Base-by-base conservation (phyloP, 768 basidiomycete genomes). In the Kwoniella heveanensis region DNA sequence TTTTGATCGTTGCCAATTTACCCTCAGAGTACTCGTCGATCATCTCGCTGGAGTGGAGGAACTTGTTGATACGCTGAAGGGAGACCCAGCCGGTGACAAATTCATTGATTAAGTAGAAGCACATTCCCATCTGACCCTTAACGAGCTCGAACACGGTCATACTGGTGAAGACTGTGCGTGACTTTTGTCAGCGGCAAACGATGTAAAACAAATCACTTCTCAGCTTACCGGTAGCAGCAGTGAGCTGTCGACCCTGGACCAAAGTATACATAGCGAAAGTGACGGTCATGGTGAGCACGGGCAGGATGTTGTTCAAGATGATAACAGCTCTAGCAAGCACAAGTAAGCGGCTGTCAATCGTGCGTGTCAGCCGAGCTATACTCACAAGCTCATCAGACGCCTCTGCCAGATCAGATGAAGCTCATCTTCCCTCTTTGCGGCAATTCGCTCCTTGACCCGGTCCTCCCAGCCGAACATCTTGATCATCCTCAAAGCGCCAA, bases 91-190 rank as follows among this genome's bases (percentile, higher is more conserved):
- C 86, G 44, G 75, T 73, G 47, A 79, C 75, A 24, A 69, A 61
- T 13, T 60, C 60, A 51, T 74, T 75, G 39, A 58, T 48, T 10
- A 73, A 60, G 64, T 71, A 73, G 65, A 71, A 76, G 36, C 66
- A 69, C 74, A 76, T 70, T 47, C 67, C 69, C 63, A 76, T 68
- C 36, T 86, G 85, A 2, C 82, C 81, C 29, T 86, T 83, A 27
- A 90, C 77, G 66, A 87, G 82, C 53, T 86, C 84, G 70, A 90
- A 89, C 29, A 89, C 86, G 60, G 83, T 74, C 81, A 86, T 84
- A 60, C 83, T 84, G 12, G 83, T 83, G 71, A 85, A 85, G 13
- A 85, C 84, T 71, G n/a, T 21, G n/a, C 27, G n/a, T 21, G 47
- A 54, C 13, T 12, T 10, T 7, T 4, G 39, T 63, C 46, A 66